These are phyloP conservation scores for Pseudopyricularia cyperi DNA, from an alignment of 2,329 filamentous ascomycete genomes.

Conservation along the genomic window DNA sequence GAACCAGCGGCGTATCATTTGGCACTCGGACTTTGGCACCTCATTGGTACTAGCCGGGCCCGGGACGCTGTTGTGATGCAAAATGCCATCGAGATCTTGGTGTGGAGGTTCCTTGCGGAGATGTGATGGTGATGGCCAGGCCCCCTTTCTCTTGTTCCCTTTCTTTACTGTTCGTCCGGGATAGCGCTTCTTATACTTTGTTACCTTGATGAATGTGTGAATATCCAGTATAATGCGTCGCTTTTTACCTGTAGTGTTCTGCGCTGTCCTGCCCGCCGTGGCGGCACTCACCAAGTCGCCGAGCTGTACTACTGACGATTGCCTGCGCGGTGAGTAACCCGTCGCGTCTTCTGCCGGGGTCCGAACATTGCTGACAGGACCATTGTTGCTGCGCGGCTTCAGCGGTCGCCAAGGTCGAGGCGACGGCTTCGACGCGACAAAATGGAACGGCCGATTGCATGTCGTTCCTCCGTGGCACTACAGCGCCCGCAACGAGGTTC, in stretches of 20 bases:
- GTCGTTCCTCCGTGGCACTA: constrained; percentile 5
- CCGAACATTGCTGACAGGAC: neutral
- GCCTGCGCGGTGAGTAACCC: neutral
- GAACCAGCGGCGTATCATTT: neutral
- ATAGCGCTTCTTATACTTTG: neutral
- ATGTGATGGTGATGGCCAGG: neutral
- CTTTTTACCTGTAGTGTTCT: neutral
- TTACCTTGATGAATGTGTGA: neutral
- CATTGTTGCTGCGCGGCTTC: neutral
- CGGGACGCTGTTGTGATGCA: neutral
- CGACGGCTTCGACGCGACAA: neutral
- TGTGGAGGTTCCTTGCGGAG: neutral
- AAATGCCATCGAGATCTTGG: neutral
- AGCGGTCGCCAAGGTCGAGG: neutral
- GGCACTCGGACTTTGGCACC: neutral
- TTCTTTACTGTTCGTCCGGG: neutral
- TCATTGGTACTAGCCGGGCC: neutral
- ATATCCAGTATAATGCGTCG: neutral
- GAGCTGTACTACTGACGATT: neutral
- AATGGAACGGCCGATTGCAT: constrained; percentile 7
- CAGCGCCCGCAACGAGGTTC: constrained; percentile 4
- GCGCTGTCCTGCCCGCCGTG: neutral
- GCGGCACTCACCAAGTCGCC: neutral
- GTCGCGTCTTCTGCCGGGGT: neutral
- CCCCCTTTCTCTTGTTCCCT: neutral